These are phyloP conservation scores for Fusarium subtropicale DNA, from an alignment of 2,329 filamentous ascomycete species.

Conservation along the genomic window DNA sequence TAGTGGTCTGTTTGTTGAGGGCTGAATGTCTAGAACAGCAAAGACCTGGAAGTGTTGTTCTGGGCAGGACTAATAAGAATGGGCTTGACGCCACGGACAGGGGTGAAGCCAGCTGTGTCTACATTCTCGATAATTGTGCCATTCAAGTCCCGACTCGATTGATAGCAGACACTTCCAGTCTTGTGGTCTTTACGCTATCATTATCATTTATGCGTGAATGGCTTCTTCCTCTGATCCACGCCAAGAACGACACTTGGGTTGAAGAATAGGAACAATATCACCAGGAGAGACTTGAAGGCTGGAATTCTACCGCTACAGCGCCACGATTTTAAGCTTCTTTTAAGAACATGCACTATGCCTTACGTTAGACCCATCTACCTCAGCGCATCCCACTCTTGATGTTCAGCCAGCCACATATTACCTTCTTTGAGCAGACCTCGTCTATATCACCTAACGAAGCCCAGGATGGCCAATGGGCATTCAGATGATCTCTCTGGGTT, in stretches of 20 bases:
- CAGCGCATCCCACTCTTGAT: neutral
- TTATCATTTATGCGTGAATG: neutral
- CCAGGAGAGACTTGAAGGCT: neutral
- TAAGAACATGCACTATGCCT: neutral
- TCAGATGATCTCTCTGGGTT: neutral
- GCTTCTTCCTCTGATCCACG: accelerated
- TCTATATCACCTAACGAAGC: too few species aligned
- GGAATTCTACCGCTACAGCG: neutral
- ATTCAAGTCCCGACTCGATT: accelerated
- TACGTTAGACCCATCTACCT: neutral
- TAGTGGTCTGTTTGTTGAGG: neutral
- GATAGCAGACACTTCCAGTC: neutral
- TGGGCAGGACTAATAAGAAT: neutral
- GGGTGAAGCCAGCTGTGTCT: neutral
- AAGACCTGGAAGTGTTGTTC: neutral
- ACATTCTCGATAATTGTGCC: accelerated
- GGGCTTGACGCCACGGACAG: neutral
- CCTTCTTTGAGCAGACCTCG: neutral
- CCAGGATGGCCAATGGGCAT: neutral
- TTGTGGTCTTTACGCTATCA: accelerated
- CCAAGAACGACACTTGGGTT: accelerated
- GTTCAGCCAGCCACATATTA: constrained; percentile 1
- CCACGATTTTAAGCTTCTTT: constrained; percentile 4
- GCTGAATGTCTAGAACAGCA: neutral
- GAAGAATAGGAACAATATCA: neutral